phyloP scores from a whole-genome alignment of 1,284 basidiomycete genomes.

The Cutaneotrichosporon sp. region DNA sequence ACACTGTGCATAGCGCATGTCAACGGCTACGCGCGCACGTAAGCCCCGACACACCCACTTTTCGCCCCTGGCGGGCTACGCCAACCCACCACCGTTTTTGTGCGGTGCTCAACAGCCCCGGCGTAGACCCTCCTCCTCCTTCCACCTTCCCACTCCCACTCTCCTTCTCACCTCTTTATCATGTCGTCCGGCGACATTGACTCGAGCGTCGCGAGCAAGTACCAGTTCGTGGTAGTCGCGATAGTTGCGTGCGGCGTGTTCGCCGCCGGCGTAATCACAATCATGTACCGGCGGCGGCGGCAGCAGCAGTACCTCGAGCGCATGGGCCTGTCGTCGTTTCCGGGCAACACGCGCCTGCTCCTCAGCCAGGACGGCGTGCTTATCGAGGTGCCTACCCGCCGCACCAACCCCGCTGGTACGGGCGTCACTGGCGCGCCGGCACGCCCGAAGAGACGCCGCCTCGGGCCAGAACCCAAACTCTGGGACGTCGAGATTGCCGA shows the following conservation, averaged over 20 bases:
- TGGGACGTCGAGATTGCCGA: conserved; percentile 13
- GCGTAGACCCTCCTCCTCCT: neutral
- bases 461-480: conserved; percentile 10
- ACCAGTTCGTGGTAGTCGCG: conserved; percentile 29
- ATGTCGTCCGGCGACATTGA: neutral
- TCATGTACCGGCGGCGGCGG: conserved; percentile 21
- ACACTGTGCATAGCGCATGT: too few species aligned
- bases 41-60: too few species aligned
- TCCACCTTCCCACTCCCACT: too few species aligned
- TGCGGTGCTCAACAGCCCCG: neutral
- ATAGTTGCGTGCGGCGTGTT: conserved; percentile 27
- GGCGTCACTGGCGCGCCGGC: neutral
- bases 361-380: conserved; percentile 5
- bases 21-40: too few species aligned
- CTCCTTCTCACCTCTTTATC: neutral
- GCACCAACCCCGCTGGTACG: neutral
- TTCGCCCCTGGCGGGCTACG: too few species aligned
- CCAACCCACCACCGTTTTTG: neutral
- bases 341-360: conserved; percentile 5
- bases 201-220: conserved; percentile 12
- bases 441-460: neutral
- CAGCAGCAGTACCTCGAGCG: neutral
- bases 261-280: conserved; percentile 17
- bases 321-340: conserved; percentile 1
- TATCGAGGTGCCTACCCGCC: conserved; percentile 4